phyloP scores from a whole-genome alignment of 2,329 filamentous ascomycete genomes.

The Diaporthe citriasiana region DNA sequence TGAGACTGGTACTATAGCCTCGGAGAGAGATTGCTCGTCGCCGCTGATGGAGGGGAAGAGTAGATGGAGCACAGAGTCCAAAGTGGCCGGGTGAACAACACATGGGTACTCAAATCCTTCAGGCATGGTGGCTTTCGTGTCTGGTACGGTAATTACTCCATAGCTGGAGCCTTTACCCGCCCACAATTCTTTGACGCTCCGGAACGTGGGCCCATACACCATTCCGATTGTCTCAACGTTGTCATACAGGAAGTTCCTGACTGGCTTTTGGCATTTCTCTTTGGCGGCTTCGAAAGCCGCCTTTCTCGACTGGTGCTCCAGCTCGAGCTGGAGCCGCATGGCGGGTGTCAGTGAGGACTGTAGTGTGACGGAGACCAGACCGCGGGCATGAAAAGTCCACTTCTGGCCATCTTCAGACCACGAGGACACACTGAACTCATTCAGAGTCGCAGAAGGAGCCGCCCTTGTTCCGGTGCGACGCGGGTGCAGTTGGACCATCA shows the following conservation, averaged over 20 bases:
- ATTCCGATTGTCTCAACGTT: slow-evolving; percentile 20
- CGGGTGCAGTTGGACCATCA: slow-evolving; percentile 43
- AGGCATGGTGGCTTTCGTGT: slow-evolving; percentile 25
- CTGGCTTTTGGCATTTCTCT: slow-evolving; percentile 6
- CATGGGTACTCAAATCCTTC: slow-evolving; percentile 21
- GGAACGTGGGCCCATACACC: slow-evolving; percentile 22
- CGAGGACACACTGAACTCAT: slow-evolving; percentile 23
- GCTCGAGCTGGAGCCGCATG: slow-evolving; percentile 11
- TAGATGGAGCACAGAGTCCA: slow-evolving; percentile 18
- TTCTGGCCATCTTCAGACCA: slow-evolving; percentile 13
- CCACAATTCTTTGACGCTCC: slow-evolving; percentile 18
- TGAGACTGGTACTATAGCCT: slow-evolving; percentile 15
- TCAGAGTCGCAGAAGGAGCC: background rate
- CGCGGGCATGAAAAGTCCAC: slow-evolving; percentile 8
- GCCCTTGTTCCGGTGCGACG: slow-evolving; percentile 41
- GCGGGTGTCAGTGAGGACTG: background rate
- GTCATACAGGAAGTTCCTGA: slow-evolving; percentile 27
- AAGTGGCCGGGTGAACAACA: slow-evolving; percentile 17
- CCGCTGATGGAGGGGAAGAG: slow-evolving; percentile 29
- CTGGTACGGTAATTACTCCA: slow-evolving; percentile 1
- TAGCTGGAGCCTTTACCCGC: slow-evolving; percentile 8
- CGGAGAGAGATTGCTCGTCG: slow-evolving; percentile 18
- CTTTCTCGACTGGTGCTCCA: background rate
- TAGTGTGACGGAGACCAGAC: background rate
- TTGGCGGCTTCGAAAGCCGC: background rate